Evolutionary conservation across 208 protist genomes (phyloP), one percentile per base, ranked within the genome.

Genomic region (Leishmania tarentolae): DNA sequence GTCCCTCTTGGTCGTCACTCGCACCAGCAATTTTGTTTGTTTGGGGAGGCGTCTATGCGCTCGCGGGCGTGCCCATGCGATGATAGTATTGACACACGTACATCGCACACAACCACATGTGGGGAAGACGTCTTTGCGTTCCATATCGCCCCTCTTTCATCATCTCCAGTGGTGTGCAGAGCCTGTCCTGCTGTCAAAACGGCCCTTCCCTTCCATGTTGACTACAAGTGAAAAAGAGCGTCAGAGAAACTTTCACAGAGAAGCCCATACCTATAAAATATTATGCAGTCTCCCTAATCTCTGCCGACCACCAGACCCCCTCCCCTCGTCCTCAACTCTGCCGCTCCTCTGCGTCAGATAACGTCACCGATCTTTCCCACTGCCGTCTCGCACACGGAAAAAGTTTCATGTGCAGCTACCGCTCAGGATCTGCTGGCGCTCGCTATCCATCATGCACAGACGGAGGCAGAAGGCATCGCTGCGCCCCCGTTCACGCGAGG

Each of bases 11-110:
- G 21, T 9, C 42, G 11, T 8, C 24, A n/a, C 35, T 35, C 59
- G 31, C 28, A 61, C 42, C 17, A 11, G 44, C 42, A 3, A 71
- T 46, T 76, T 17, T 76, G 31, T 82, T 57, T 28, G 1, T 56
- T 21, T 78, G 15, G 44, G n/a, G n/a, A n/a, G n/a, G n/a, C n/a
- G 42, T 61, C 66, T 73, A 53, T 76, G 65, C 47, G 69, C 68
- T 68, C 42, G 82, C 37, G 69, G 59, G 76, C 52, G 69, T 73
- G 11, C 61, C 57, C 19, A 40, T 59, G 46, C 65, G 47, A 52
- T 21, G 28, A 47, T 50, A 52, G 1, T 21, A 47, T 50, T 31
- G 42, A 42, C 19, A 42, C 68, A 52, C 68, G n/a, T n/a, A 52
- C 68, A 50, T 24, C 40, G 8, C 19, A 24, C 11, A 9, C 42